Evolutionary conservation across 1,284 basidiomycete genomes (phyloP).

Genomic region (Sphagnurus paluster): DNA sequence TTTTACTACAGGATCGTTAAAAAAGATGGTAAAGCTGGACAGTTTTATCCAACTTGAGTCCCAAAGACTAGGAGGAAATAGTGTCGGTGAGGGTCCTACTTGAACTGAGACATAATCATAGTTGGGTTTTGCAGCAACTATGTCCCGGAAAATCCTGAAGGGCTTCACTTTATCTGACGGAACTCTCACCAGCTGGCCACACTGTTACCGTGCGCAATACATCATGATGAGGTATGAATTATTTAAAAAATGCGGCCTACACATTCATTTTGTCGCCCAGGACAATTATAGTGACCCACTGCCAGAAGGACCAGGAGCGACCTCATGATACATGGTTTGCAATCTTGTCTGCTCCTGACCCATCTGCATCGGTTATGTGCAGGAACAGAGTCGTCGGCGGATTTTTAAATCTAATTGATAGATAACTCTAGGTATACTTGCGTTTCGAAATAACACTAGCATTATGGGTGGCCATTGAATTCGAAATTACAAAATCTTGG

Average conservation of each 20-base stretch:
- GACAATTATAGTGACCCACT: slow-evolving; percentile 29
- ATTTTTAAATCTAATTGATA: too few species aligned
- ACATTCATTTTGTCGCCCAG: slow-evolving; percentile 11
- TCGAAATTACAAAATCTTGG: too few species aligned
- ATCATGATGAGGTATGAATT: slow-evolving; percentile 30
- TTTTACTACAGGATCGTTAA: slow-evolving; percentile 43
- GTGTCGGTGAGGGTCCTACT: slow-evolving; percentile 22
- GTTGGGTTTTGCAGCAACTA: slow-evolving; percentile 20
- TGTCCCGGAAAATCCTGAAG: slow-evolving; percentile 32
- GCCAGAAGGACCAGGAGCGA: too few species aligned
- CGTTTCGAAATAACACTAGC: too few species aligned
- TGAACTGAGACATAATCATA: not conserved
- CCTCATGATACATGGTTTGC: too few species aligned
- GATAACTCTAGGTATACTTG: too few species aligned
- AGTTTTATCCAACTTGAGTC: slow-evolving; percentile 53
- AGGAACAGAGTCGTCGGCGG: too few species aligned
- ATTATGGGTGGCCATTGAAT: too few species aligned
- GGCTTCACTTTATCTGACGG: slow-evolving; percentile 41
- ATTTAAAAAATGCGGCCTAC: too few species aligned
- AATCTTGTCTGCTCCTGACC: too few species aligned
- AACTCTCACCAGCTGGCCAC: slow-evolving; percentile 34
- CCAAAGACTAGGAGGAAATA: slow-evolving; percentile 34
- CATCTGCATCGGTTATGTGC: too few species aligned
- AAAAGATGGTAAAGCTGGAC: slow-evolving; percentile 47
- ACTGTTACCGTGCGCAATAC: slow-evolving; percentile 27